These are phyloP conservation scores for Pythium sp. DNA, from an alignment of 352 stramenopile genomes.

Conservation along the genomic window DNA sequence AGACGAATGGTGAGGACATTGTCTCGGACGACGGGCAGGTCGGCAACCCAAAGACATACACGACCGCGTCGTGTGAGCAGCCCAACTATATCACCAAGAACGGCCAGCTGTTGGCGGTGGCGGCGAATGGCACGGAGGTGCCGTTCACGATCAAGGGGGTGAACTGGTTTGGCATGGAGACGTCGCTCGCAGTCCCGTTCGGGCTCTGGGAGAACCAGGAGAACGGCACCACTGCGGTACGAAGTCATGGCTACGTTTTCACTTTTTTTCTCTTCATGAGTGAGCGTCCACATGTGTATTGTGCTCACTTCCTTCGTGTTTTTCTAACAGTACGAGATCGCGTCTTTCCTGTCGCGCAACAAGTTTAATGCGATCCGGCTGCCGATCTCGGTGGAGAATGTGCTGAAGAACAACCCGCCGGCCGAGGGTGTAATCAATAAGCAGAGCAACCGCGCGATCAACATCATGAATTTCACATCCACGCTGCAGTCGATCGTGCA, in stretches of 20 bases:
- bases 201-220: conserved; percentile 74
- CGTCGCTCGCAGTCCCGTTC: conserved; percentile 55
- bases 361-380: conserved; percentile 83
- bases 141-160: conserved; percentile 70
- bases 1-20: conserved; percentile 24
- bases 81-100: conserved; percentile 81
- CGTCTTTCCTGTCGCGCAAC: conserved; percentile 69
- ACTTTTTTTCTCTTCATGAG: neutral
- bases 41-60: conserved; percentile 54
- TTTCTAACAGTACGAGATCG: conserved; percentile 59
- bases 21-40: conserved; percentile 49
- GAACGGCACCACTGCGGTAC: conserved; percentile 69
- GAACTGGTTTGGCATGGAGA: conserved; percentile 85
- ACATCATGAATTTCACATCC: conserved; percentile 67
- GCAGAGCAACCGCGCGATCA: conserved; percentile 66
- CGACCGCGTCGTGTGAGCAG: conserved; percentile 38
- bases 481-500: conserved; percentile 71
- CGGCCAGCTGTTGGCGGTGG: conserved; percentile 50
- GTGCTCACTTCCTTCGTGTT: neutral
- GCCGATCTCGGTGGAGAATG: conserved; percentile 63
- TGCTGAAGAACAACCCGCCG: conserved; percentile 63
- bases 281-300: neutral
- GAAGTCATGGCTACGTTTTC: neutral
- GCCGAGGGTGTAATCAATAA: conserved; percentile 64
- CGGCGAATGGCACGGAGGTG: conserved; percentile 67